A percentile compares a stretch with the other conserved stretches of the same genome.
These are phyloP conservation scores for Penicillium cosmopolitanum DNA, from an alignment of 495 filamentous ascomycete genomes.

Conservation along the genomic window DNA sequence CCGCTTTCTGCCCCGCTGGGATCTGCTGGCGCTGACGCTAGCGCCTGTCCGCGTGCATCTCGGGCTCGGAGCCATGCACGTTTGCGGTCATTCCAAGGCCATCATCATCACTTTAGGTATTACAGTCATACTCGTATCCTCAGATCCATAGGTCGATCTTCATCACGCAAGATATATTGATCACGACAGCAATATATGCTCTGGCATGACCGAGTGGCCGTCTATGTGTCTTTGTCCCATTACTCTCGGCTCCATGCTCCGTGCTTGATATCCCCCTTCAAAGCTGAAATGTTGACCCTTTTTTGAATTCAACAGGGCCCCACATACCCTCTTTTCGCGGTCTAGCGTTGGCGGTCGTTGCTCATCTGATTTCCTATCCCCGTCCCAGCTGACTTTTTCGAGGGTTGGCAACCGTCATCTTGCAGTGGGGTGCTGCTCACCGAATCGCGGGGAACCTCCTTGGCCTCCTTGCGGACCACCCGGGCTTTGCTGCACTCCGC, in stretches of 20 bases:
- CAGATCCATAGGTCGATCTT: neutral
- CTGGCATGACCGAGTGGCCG: neutral
- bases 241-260: too few relatives aligned
- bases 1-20: neutral
- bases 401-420: slow-evolving; percentile 4
- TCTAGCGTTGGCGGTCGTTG: neutral
- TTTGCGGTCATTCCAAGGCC: neutral
- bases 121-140: neutral
- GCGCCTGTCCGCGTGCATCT: neutral
- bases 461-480: neutral
- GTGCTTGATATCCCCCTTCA: too few relatives aligned
- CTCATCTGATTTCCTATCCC: neutral
- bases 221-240: neutral
- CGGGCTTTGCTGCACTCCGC: neutral
- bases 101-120: too few relatives aligned
- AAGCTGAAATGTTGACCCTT: neutral
- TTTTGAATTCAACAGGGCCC: neutral
- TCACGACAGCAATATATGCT: neutral
- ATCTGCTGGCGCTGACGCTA: neutral
- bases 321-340: neutral
- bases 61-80: neutral
- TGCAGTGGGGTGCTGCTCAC: neutral
- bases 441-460: neutral
- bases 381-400: neutral
- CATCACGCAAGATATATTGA: slow-evolving; percentile 1